These are phyloP conservation scores for Cyberlindnera samutprakarnensis DNA, from an alignment of 805 yeast species.

Conservation along the genomic window DNA sequence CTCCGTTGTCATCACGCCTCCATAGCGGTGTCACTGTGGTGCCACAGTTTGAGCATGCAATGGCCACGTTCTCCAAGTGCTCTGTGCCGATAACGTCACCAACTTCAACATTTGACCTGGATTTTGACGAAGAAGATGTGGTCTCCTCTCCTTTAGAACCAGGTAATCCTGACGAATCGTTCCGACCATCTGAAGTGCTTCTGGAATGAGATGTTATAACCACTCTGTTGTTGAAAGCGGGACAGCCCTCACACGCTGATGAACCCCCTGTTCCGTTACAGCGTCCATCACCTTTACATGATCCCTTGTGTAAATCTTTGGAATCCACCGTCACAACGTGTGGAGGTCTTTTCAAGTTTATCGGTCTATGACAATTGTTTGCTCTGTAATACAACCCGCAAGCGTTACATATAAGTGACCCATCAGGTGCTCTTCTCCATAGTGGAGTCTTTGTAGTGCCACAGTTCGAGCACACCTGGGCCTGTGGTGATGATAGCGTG, in stretches of 20 bases:
- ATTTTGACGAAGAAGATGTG: not conserved
- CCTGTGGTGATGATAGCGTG: too few relatives aligned
- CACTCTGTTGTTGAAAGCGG: constrained; percentile 70
- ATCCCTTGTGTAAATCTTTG: constrained; percentile 18
- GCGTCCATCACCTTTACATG: constrained; percentile 34
- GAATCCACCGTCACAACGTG: constrained; percentile 79
- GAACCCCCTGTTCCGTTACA: constrained; percentile 89
- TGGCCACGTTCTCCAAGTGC: constrained; percentile 41
- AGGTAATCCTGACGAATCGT: not conserved
- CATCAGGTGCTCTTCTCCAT: constrained; percentile 88
- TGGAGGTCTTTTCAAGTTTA: constrained; percentile 64
- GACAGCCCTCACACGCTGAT: constrained; percentile 73
- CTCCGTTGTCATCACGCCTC: constrained; percentile 77
- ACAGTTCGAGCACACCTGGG: constrained; percentile 67
- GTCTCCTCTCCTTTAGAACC: not conserved
- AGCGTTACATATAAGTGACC: constrained; percentile 88
- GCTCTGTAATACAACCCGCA: constrained; percentile 87
- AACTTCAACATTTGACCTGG: constrained; percentile 2
- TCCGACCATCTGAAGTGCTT: not conserved
- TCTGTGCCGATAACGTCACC: constrained; percentile 16
- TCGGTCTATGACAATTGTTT: constrained; percentile 88
- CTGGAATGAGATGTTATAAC: constrained; percentile 16
- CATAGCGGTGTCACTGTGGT: constrained; percentile 83
- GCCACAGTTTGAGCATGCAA: constrained; percentile 78
- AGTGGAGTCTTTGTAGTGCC: constrained; percentile 84